Base-by-base conservation (phyloP, 306 rosid species). In the Prunus padus region DNA sequence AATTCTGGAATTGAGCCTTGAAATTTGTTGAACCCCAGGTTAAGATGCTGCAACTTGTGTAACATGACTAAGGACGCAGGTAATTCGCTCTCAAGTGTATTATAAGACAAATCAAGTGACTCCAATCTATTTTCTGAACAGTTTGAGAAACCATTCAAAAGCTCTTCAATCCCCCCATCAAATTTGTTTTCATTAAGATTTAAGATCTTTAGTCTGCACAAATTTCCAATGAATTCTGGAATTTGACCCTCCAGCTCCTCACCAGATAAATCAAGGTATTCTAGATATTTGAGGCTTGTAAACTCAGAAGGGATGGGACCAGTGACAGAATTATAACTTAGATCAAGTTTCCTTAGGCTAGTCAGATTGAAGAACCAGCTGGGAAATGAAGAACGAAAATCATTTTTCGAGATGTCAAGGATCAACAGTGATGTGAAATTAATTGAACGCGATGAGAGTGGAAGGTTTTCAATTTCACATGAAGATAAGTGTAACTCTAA, bases 1-100 rank as follows among this genome's bases (percentile, higher is more conserved):
- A 73, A 70, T 18, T 76, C 30, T 8, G 81, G 87, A 72, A 80
- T 74, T 54, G 52, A 52, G n/a, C 84, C 88, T 57, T 75, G 23
- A 26, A 44, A 3, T 13, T 14, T 2, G 69, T 33, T 67, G 30
- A 0, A 8, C 8, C 10, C 0, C 6, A 67, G 37, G 19, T 22
- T 14, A 0, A 67, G 37, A 22, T 67, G 9, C 9, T 68, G 16
- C 10, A 25, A 15, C 25, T 50, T 23, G 8, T 25, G 2, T 0
- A 23, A 11, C 57, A 47, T 46, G 4, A 42, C 72, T 3, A 25
- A 46, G 3, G 42, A 45, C 1, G 23, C 9, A 2, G 44, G 42
- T 7, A 68, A 0, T 68, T 72, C 26, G 72, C 19, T 0, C 15
- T 46, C 2, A 3, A 67, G 12, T 13, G 12, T 40, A 42, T 65